phyloP scores from a whole-genome alignment of 2,329 filamentous ascomycete species.

The Thermothelomyces thermophilus region DNA sequence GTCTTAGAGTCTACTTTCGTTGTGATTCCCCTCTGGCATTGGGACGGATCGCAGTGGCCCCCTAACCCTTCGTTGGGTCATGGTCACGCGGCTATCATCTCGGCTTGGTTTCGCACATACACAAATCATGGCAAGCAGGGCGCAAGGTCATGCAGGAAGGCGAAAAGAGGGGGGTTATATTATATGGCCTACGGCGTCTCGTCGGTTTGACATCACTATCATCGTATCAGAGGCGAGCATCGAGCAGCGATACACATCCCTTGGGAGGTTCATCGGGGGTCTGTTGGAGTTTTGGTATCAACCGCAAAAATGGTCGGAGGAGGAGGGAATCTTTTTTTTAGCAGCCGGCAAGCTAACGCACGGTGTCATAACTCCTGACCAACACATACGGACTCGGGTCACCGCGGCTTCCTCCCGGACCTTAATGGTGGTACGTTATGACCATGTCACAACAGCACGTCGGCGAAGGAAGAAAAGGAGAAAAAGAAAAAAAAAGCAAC shows the following conservation, averaged over 20 bases:
- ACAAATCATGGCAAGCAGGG: conserved; percentile 22
- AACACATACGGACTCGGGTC: neutral
- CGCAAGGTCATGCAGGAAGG: conserved; percentile 15
- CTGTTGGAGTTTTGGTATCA: neutral
- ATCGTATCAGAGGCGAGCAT: conserved; percentile 21
- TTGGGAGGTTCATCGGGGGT: neutral
- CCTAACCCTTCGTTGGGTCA: conserved; percentile 12
- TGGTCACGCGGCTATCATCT: conserved; percentile 19
- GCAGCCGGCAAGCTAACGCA: conserved; percentile 1
- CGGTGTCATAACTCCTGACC: neutral
- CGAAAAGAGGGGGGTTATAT: conserved; percentile 2
- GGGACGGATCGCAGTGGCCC: conserved; percentile 15
- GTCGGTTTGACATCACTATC: conserved; percentile 18
- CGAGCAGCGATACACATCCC: conserved; percentile 14
- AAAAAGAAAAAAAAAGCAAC: conserved; percentile 12
- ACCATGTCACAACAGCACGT: conserved; percentile 3
- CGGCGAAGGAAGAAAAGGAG: conserved; percentile 3
- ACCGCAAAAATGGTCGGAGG: conserved; percentile 2
- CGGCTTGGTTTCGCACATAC: conserved; percentile 20
- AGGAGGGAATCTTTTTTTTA: neutral
- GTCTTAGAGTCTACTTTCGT: conserved; percentile 19
- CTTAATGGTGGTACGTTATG: neutral
- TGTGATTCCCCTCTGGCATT: conserved; percentile 14
- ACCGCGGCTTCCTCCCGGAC: neutral
- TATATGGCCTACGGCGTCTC: conserved; percentile 17